Conservation (phyloP, 768 basidiomycete genomes). For the Cystofilobasidium bisporidii region DNA sequence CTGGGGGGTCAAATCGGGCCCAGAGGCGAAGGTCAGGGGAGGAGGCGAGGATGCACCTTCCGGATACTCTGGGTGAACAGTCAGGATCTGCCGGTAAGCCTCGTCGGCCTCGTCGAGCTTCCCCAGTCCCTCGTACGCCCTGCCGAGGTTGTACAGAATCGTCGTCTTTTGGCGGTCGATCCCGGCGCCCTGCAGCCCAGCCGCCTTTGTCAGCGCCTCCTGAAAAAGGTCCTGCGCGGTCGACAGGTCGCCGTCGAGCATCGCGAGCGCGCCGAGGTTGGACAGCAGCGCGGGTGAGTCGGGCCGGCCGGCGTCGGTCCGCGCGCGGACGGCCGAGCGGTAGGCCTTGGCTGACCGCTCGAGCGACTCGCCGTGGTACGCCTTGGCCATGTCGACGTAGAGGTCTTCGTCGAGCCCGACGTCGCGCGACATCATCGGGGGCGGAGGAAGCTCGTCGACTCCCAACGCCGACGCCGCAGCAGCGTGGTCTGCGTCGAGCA, state of each 20-base stretch:
- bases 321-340: conserved; percentile 49
- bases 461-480: conserved; percentile 48
- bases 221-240: conserved; percentile 63
- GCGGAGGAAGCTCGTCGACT: conserved; percentile 33
- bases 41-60: conserved; percentile 69
- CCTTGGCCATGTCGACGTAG: conserved; percentile 76
- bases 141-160: conserved; percentile 80
- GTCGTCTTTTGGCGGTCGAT: conserved; percentile 69
- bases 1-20: neutral
- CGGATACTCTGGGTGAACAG: conserved; percentile 89
- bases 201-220: conserved; percentile 52
- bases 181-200: conserved; percentile 44
- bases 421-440: conserved; percentile 41
- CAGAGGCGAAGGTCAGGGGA: neutral
- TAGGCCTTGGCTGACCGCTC: conserved; percentile 66
- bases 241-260: conserved; percentile 41
- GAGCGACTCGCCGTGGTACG: conserved; percentile 74
- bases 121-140: conserved; percentile 78
- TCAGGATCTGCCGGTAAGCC: conserved; percentile 75
- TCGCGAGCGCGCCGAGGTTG: conserved; percentile 35
- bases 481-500: conserved; percentile 44
- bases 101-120: conserved; percentile 64
- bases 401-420: conserved; percentile 73
- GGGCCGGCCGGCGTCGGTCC: conserved; percentile 33
- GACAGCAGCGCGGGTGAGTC: conserved; percentile 31